phyloP scores from a whole-genome alignment of 1,139 yeast species.

The Wickerhamomyces sp. region DNA sequence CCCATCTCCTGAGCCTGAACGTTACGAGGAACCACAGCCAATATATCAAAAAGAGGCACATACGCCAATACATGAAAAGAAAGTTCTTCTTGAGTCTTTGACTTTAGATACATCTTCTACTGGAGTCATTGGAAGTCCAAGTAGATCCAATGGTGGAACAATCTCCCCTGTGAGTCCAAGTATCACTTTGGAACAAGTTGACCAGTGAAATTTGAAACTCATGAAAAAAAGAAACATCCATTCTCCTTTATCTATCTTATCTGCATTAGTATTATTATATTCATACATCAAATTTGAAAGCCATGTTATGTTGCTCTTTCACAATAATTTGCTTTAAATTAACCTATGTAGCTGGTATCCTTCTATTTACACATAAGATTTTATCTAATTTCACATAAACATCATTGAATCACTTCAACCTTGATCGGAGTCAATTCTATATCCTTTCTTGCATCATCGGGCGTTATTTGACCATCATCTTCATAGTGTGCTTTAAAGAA shows the following conservation, averaged over 20 bases:
- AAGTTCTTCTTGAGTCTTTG: conserved; percentile 11
- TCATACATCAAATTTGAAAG: too few relatives aligned
- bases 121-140: too few relatives aligned
- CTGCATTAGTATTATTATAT: background rate
- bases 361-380: background rate
- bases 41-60: conserved; percentile 4
- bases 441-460: conserved; percentile 22
- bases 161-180: conserved; percentile 18
- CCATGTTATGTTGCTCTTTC: too few relatives aligned
- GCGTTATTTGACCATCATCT: conserved; percentile 19
- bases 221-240: too few relatives aligned
- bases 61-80: conserved; percentile 3
- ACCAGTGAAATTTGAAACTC: background rate
- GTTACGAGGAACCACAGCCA: conserved; percentile 37
- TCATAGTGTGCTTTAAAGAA: conserved; percentile 60
- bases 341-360: background rate
- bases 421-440: conserved; percentile 18
- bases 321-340: too few relatives aligned
- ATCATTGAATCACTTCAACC: conserved; percentile 11
- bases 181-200: conserved; percentile 14
- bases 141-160: conserved; percentile 1
- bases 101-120: conserved; percentile 7
- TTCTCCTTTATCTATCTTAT: background rate
- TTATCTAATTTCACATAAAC: background rate
- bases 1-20: conserved; percentile 8